These are phyloP conservation scores for Neospermospora avenae DNA, from an alignment of 2,329 filamentous ascomycete species.

Conservation along the genomic window DNA sequence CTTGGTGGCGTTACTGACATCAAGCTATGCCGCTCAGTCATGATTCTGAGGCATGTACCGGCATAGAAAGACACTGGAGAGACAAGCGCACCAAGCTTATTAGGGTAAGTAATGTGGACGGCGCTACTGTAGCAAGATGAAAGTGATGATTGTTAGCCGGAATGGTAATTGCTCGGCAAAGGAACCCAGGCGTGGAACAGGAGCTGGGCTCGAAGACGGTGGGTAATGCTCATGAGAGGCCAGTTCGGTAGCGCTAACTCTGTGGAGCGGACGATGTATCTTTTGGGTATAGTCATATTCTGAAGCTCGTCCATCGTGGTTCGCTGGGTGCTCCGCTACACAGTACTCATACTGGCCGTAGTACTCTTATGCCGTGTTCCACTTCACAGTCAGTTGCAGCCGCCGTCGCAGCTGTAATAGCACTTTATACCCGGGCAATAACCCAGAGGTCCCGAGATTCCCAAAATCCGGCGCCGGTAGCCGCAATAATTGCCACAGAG, in stretches of 20 bases:
- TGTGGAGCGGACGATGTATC: neutral
- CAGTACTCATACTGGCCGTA: too few relatives aligned
- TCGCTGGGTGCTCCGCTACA: too few relatives aligned
- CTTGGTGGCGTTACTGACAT: constrained; percentile 5
- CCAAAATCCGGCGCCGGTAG: constrained; percentile 11
- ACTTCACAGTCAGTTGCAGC: neutral
- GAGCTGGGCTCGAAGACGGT: neutral
- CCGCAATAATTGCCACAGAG: neutral
- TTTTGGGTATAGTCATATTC: neutral
- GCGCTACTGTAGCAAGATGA: neutral
- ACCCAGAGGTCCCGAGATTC: constrained; percentile 9
- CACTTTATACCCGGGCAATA: neutral
- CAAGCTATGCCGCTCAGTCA: neutral
- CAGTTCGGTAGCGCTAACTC: constrained; percentile 14
- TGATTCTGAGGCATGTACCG: neutral
- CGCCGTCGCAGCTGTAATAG: neutral
- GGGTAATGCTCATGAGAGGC: constrained; percentile 7
- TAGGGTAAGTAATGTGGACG: neutral
- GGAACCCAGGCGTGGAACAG: neutral
- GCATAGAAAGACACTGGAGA: constrained; percentile 16
- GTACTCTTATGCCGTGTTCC: too few relatives aligned
- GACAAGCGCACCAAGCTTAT: constrained; percentile 24
- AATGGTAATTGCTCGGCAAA: neutral
- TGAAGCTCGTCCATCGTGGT: neutral
- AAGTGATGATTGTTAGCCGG: neutral